phyloP scores from a whole-genome alignment of 208 protist genomes.

The Acanthamoeba divionensis region DNA sequence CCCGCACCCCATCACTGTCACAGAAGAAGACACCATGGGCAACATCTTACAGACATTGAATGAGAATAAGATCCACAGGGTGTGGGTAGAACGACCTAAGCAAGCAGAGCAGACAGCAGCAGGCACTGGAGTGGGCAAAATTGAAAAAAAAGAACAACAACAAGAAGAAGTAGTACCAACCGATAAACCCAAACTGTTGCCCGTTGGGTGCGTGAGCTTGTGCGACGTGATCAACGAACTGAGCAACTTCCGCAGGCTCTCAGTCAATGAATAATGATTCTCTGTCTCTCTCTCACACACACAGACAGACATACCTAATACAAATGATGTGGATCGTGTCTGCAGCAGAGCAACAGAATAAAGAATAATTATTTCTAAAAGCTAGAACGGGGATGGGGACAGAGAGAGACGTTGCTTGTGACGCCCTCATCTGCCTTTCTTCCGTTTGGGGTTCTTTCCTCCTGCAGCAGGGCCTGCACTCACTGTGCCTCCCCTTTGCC shows the following conservation, averaged over 20 bases:
- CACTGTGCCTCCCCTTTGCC: background rate
- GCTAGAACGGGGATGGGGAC: too few species aligned
- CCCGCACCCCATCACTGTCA: background rate
- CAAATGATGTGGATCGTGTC: too few species aligned
- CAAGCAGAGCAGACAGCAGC: background rate
- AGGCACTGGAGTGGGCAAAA: background rate
- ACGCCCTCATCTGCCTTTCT: too few species aligned
- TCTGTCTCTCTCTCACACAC: too few species aligned
- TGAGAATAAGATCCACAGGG: background rate
- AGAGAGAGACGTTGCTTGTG: too few species aligned
- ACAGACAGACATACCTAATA: too few species aligned
- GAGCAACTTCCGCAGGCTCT: background rate
- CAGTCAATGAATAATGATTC: too few species aligned
- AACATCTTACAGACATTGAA: background rate
- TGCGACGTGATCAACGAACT: conserved; percentile 28
- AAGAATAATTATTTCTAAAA: too few species aligned
- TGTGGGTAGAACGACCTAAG: background rate
- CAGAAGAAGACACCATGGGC: background rate
- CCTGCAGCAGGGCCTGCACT: background rate
- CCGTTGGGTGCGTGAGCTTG: conserved; percentile 28
- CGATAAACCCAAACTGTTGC: background rate
- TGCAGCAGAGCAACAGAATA: too few species aligned
- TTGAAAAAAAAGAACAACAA: background rate
- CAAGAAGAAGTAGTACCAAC: too few species aligned
- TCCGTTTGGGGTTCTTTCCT: too few species aligned